Conservation (phyloP, 495 filamentous ascomycete species). For the Daldinia childiae region DNA sequence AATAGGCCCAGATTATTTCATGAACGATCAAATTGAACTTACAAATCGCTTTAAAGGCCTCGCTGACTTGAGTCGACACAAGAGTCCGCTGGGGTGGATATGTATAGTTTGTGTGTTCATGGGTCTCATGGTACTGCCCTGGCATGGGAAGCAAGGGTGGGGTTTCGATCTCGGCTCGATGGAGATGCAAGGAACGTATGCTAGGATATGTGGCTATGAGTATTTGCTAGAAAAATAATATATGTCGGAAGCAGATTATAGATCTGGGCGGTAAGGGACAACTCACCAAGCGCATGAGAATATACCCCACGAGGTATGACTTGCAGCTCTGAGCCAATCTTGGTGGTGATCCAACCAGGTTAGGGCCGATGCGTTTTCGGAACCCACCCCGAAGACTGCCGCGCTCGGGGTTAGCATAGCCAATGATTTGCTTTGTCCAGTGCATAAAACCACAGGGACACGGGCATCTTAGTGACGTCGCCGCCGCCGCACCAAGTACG, state of each 20-base stretch:
- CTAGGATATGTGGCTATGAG: slow-evolving; percentile 18
- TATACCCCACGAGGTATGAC: slow-evolving; percentile 42
- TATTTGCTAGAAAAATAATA: neutral
- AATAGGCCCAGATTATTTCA: slow-evolving; percentile 39
- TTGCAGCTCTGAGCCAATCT: slow-evolving; percentile 41
- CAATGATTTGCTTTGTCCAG: slow-evolving; percentile 12
- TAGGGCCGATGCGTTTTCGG: slow-evolving; percentile 31
- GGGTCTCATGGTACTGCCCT: slow-evolving; percentile 23
- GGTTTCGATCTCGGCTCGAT: slow-evolving; percentile 36
- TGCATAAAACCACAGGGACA: slow-evolving; percentile 3
- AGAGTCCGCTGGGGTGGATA: slow-evolving; percentile 1
- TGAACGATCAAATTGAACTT: slow-evolving; percentile 34
- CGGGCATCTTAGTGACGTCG: slow-evolving; percentile 1
- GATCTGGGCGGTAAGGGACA: slow-evolving; percentile 7
- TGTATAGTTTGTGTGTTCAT: slow-evolving; percentile 8
- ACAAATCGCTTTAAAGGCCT: slow-evolving; percentile 32
- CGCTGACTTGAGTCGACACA: slow-evolving; percentile 6
- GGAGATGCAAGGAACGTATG: slow-evolving; percentile 37
- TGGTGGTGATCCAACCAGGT: slow-evolving; percentile 37
- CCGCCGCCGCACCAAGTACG: neutral
- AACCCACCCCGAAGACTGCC: slow-evolving; percentile 38
- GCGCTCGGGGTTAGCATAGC: slow-evolving; percentile 24
- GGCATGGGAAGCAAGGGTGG: slow-evolving; percentile 41
- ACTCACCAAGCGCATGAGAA: slow-evolving; percentile 42
- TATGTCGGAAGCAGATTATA: neutral